A percentile compares a stretch with the other conserved stretches of the same genome.
These are phyloP conservation scores for Pythium oligandrum DNA, from an alignment of 352 stramenopile species.

Conservation along the genomic window DNA sequence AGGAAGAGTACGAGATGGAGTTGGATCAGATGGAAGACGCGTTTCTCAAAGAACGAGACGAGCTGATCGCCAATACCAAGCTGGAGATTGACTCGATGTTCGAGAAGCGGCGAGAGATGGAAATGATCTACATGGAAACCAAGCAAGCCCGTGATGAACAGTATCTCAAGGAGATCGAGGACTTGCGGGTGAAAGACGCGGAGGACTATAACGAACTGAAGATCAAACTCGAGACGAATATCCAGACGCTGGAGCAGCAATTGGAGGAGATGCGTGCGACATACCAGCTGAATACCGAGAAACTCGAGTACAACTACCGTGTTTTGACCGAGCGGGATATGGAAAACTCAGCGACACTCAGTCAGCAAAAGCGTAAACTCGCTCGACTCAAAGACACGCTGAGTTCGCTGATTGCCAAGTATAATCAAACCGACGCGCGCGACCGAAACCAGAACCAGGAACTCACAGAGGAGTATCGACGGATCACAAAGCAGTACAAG, in stretches of 20 bases:
- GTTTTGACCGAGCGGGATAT: conserved; percentile 93
- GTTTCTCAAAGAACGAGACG: conserved; percentile 90
- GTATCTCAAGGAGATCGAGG: conserved; percentile 90
- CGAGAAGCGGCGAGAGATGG: conserved; percentile 89
- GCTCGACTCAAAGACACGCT: conserved; percentile 91
- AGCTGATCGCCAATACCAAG: conserved; percentile 87
- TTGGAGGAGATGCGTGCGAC: conserved; percentile 94
- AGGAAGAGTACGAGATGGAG: conserved; percentile 92
- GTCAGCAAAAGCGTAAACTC: conserved; percentile 92
- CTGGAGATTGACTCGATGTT: conserved; percentile 92
- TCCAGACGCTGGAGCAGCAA: conserved; percentile 95
- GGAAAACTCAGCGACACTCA: conserved; percentile 92
- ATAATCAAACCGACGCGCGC: conserved; percentile 87
- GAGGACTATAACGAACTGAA: conserved; percentile 96
- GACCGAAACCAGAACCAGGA: conserved; percentile 89
- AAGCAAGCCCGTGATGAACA: conserved; percentile 89
- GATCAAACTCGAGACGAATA: conserved; percentile 96
- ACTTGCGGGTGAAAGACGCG: conserved; percentile 84
- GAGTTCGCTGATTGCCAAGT: conserved; percentile 85
- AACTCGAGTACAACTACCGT: conserved; percentile 96
- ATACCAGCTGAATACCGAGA: conserved; percentile 96
- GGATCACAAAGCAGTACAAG: conserved; percentile 94
- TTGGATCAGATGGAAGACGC: conserved; percentile 92
- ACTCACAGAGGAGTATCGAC: conserved; percentile 91
- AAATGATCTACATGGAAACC: conserved; percentile 91